A percentile compares a stretch with the other conserved stretches of the same genome.
Conservation (phyloP, 2,329 filamentous ascomycete species). For the Colletotrichum australisinense region DNA sequence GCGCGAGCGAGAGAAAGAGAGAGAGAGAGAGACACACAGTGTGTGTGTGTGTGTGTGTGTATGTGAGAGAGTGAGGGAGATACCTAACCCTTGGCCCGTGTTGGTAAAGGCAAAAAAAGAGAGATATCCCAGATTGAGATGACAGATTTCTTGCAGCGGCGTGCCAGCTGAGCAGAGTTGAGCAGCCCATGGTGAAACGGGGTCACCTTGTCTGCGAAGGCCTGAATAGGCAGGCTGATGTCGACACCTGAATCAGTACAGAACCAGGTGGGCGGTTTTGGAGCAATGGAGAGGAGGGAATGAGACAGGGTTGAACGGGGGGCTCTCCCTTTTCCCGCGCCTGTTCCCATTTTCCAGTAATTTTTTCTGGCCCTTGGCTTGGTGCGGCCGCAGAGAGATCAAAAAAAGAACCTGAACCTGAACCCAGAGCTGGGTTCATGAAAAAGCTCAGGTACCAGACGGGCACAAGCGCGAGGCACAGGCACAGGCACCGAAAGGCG, state of each 20-base stretch:
- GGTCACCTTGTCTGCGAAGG: slow-evolving; percentile 33
- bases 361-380: slow-evolving; percentile 13
- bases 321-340: slow-evolving; percentile 1
- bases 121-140: slow-evolving; percentile 35
- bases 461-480: neutral
- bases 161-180: slow-evolving; percentile 22
- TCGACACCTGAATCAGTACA: slow-evolving; percentile 30
- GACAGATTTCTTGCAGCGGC: slow-evolving; percentile 18
- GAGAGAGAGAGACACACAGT: no score
- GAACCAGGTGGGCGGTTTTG: slow-evolving; percentile 24
- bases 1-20: no score
- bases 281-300: neutral
- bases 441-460: neutral
- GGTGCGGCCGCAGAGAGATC: slow-evolving; percentile 10
- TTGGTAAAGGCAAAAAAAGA: slow-evolving; percentile 31
- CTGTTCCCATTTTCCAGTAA: neutral
- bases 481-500: neutral
- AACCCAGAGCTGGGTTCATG: neutral
- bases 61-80: neutral
- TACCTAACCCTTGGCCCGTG: slow-evolving; percentile 39
- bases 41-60: no score
- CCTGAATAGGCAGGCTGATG: slow-evolving; percentile 22
- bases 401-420: neutral
- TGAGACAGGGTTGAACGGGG: slow-evolving; percentile 30
- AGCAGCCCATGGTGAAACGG: slow-evolving; percentile 39